phyloP scores from a whole-genome alignment of 164 flowering plant genomes.

The Nymphaea colorata region DNA sequence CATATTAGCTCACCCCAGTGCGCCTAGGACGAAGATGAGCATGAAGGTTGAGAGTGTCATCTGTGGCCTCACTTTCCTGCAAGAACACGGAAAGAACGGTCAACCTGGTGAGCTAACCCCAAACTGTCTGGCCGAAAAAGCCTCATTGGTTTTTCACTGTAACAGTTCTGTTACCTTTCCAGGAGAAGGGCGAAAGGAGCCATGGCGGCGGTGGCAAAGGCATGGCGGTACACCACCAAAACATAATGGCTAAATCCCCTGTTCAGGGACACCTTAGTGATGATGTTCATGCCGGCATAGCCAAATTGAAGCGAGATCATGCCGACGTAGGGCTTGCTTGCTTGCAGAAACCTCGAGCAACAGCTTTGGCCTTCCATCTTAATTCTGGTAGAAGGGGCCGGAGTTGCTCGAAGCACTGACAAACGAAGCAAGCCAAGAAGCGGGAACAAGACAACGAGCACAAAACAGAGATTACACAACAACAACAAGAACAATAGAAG shows the following conservation, averaged over 20 bases:
- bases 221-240: slow-evolving; percentile 24
- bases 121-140: not conserved
- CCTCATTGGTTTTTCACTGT: not conserved
- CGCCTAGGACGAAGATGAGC: slow-evolving; percentile 54
- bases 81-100: not conserved
- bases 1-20: slow-evolving; percentile 48
- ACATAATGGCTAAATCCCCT: slow-evolving; percentile 24
- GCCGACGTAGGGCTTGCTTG: slow-evolving; percentile 14
- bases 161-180: slow-evolving; percentile 11
- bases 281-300: slow-evolving; percentile 22
- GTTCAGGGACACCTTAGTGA: slow-evolving; percentile 15
- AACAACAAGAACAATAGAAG: too few relatives aligned
- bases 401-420: not conserved
- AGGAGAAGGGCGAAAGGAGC: slow-evolving; percentile 22
- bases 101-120: not conserved
- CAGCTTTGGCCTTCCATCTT: slow-evolving; percentile 12
- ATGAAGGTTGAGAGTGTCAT: slow-evolving; percentile 55
- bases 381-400: not conserved
- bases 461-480: too few relatives aligned
- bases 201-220: slow-evolving; percentile 14
- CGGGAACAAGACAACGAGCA: not conserved
- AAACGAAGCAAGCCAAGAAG: too few relatives aligned
- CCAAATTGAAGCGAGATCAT: slow-evolving; percentile 21
- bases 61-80: slow-evolving; percentile 73
- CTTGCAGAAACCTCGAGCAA: slow-evolving; percentile 5